Conservation (phyloP, 2,329 filamentous ascomycete species). For the Ceratocystiopsis brevicomis region DNA sequence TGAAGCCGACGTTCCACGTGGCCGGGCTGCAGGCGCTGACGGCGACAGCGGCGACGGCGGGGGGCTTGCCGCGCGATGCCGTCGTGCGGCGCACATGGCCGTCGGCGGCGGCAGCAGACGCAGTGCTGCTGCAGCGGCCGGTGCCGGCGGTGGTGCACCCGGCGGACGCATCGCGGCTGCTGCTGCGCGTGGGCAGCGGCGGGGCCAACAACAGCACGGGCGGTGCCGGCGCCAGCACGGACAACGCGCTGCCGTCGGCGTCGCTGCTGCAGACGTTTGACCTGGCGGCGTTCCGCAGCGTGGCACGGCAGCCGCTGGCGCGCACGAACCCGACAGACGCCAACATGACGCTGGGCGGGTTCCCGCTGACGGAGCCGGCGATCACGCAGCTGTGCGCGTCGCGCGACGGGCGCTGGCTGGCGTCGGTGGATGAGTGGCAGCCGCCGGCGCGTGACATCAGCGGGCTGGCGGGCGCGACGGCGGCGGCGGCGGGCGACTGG, state of each 20-base stretch:
- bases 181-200: conserved; percentile 47
- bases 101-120: conserved; percentile 17
- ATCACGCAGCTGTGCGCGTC: conserved; percentile 60
- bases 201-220: conserved; percentile 22
- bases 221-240: conserved; percentile 23
- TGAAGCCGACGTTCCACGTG: conserved; percentile 68
- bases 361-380: conserved; percentile 56
- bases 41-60: conserved; percentile 15
- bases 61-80: conserved; percentile 17
- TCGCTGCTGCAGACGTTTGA: conserved; percentile 69
- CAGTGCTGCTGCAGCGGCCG: conserved; percentile 14
- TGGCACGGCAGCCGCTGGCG: conserved; percentile 74
- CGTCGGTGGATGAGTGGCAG: conserved; percentile 79
- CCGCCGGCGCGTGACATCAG: conserved; percentile 52
- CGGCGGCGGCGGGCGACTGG: conserved; percentile 18
- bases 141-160: conserved; percentile 47
- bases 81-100: conserved; percentile 33
- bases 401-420: conserved; percentile 71
- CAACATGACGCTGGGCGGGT: conserved; percentile 54
- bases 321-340: conserved; percentile 72
- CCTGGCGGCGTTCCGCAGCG: conserved; percentile 54
- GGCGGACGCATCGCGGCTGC: conserved; percentile 39
- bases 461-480: conserved; percentile 26
- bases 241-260: conserved; percentile 20
- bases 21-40: conserved; percentile 57